Evolutionary conservation across 2,329 filamentous ascomycete genomes (phyloP), one percentile per base, ranked within the genome.

Genomic region (Ceratocystis cubensis): DNA sequence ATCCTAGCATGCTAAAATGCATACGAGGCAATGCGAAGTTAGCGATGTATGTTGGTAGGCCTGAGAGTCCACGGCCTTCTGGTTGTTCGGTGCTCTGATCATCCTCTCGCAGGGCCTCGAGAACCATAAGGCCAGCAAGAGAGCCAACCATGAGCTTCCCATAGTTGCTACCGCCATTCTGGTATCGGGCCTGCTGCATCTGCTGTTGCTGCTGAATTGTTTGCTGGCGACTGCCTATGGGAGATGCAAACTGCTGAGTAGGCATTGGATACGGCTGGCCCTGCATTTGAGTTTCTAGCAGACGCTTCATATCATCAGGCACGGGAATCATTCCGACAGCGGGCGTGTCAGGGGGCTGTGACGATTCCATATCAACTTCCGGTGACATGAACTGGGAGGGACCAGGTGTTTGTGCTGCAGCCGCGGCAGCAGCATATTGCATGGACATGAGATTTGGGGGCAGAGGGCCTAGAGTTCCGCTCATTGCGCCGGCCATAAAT

Each of bases 81-180:
- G 85, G 80, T 1, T 80, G 80, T 63, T 88, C 85, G 61, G 80
- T 82, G 71, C 84, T 82, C 73, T 84, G 76, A 75, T 91, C 83
- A 70, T 86, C 78, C 73, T 88, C 83, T 45, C 81, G 81, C 66
- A 92, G 80, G 0, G 90, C 91, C 76, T 96, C 91, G 71, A 96
- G 77, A 44, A 96, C 82, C 92, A 97, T 96, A 20, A 97, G 79
- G 15, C 91, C 91, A 28, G 92, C 93, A 68, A 97, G 82, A 20
- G 92, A 93, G 53, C 93, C 93, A 4, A 96, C 86, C 89, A 96
- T 94, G 70, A 96, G 81, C 76, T 95, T 96, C 64, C 83, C 84
- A 67, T 83, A 81, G 69, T 85, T 86, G 1, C 75, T 78, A 5
- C 78, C 75, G 20, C 56, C 64, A 68, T 79, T 80, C 64, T 78